Base-by-base conservation (phyloP, 2,329 filamentous ascomycete species). In the Trichoderma simmonsii region DNA sequence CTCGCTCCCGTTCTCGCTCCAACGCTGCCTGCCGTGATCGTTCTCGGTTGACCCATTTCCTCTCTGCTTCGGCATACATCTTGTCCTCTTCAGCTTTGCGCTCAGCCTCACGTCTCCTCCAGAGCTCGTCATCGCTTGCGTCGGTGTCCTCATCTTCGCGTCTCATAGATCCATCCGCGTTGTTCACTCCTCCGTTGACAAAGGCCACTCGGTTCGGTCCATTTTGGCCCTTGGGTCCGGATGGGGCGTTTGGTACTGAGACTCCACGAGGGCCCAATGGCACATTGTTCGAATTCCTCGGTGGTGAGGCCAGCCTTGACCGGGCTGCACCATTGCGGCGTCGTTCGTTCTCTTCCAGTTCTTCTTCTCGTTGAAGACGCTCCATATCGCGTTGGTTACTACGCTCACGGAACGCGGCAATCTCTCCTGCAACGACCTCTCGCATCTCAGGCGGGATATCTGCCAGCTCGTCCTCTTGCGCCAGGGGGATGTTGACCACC, bases 401-500 rank as follows among this genome's bases (percentile, higher is more conserved):
- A 24, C 95, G 89, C 75, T 99, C 96, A 75, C 96, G 89, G 85
- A 99, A 99, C 0, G 95, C 93, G 0, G 94, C 91, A 77, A 99
- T 99, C 80, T 99, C 97, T 71, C 92, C 92, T 0, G 96, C 93
- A 18, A 99, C 96, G 0, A 94, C 95, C 79, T 97, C 96, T 28
- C 96, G 91, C 94, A 97, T 97, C 79, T 98, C 96, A 1, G 93
- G 92, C 0, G 96, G 96, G 62, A 99, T 98, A 77, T 99, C 96
- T 24, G 95, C 92, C 34, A 99, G 86, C 78, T 99, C 96, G 78
- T 99, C 97, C 74, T 99, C 96, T 67, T 92, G 89, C 1, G 91
- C 90, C 36, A 97, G 87, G 4, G 94, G 92, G 72, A 98, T 97
- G 72, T 95, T 97, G 75, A 97, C 91, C 51, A 98, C 91, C 81